Evolutionary conservation across 2,329 filamentous ascomycete species (phyloP).

Genomic region (Lasiodiplodia sp.): DNA sequence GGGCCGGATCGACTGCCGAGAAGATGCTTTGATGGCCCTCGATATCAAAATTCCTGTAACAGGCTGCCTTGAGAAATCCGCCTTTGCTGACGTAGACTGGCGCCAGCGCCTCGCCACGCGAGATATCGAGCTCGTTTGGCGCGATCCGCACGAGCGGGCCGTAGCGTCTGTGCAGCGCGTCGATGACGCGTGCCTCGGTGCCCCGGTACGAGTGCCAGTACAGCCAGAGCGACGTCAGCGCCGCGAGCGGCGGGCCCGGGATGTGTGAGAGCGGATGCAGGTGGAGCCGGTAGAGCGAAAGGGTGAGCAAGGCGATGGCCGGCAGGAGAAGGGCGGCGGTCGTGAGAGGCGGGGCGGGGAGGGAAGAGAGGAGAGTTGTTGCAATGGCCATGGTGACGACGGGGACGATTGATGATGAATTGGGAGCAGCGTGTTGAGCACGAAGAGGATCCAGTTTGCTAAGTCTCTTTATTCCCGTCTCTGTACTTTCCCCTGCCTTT

Average conservation of each 20-base stretch:
- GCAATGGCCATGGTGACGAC: slow-evolving; percentile 32
- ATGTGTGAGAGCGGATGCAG: slow-evolving; percentile 27
- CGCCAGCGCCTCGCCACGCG: slow-evolving; percentile 37
- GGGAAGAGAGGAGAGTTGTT: slow-evolving; percentile 37
- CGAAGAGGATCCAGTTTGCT: not conserved
- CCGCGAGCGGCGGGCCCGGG: slow-evolving; percentile 25
- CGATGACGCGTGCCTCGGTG: slow-evolving; percentile 25
- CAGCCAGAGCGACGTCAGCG: slow-evolving; percentile 19
- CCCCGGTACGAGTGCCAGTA: slow-evolving; percentile 24
- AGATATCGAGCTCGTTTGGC: slow-evolving; percentile 36
- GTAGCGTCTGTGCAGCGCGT: not conserved
- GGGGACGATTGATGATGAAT: slow-evolving; percentile 22
- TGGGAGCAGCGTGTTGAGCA: too few species aligned
- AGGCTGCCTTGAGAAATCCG: slow-evolving; percentile 61
- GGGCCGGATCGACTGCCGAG: slow-evolving; percentile 51
- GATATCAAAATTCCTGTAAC: slow-evolving; percentile 65
- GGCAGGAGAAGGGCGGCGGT: not conserved
- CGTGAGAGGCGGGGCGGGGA: slow-evolving; percentile 33
- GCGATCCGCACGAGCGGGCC: slow-evolving; percentile 38
- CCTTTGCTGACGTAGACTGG: slow-evolving; percentile 49
- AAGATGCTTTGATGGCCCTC: slow-evolving; percentile 64
- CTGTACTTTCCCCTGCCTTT: not conserved
- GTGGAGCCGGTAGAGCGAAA: slow-evolving; percentile 32
- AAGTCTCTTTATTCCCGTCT: not conserved
- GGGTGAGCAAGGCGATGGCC: slow-evolving; percentile 9